phyloP scores from a whole-genome alignment of 306 rosid genomes.

The Rosa rugosa region DNA sequence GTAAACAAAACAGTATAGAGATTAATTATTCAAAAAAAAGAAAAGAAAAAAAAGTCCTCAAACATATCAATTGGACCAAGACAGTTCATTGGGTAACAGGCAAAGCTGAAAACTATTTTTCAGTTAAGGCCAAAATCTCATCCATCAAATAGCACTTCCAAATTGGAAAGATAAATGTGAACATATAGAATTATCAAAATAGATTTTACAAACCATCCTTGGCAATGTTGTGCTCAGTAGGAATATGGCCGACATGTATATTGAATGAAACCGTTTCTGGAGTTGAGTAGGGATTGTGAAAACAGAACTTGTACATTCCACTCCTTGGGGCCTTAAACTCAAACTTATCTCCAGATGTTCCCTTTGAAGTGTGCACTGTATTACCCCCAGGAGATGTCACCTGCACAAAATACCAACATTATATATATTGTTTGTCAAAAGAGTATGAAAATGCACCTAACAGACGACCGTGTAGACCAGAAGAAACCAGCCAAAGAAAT shows the following conservation, averaged over 20 bases:
- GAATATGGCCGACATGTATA: constrained; percentile 97
- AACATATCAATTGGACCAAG: not conserved
- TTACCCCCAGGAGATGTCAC: constrained; percentile 84
- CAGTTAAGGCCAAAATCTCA: not conserved
- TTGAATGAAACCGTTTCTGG: constrained; percentile 98
- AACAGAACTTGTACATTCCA: constrained; percentile 96
- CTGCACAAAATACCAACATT: constrained; percentile 42
- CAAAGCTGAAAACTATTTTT: not conserved
- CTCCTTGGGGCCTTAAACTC: constrained; percentile 76
- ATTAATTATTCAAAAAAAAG: not conserved
- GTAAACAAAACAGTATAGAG: constrained; percentile 4
- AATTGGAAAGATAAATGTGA: constrained; percentile 7
- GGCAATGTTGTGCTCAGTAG: constrained; percentile 86
- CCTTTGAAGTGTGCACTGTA: constrained; percentile 63
- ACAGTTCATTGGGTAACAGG: not conserved
- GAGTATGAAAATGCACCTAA: constrained; percentile 14
- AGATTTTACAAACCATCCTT: constrained; percentile 71
- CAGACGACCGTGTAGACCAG: not conserved
- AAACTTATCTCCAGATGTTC: constrained; percentile 93
- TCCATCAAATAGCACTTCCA: not conserved
- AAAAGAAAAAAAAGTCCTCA: not conserved
- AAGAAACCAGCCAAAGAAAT: not conserved
- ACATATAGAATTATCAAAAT: not conserved
- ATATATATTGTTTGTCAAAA: not conserved
- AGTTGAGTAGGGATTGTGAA: constrained; percentile 89